Percentiles rank a stretch among this genome's conserved stretches.
phyloP scores from a whole-genome alignment of 2,329 filamentous ascomycete genomes.

The Ophiostoma australiae region DNA sequence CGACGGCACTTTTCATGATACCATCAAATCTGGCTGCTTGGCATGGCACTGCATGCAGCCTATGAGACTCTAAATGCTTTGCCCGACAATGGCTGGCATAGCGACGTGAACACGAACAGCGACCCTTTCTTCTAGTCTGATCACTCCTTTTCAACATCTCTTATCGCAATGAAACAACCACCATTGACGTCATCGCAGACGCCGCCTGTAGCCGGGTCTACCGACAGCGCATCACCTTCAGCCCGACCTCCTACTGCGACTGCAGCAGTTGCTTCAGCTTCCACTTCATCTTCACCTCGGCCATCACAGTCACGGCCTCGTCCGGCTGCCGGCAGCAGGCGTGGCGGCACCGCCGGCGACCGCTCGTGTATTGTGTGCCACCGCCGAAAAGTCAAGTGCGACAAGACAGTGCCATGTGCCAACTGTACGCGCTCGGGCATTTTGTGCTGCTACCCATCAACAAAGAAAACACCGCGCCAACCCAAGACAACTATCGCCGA shows the following conservation, averaged over 20 bases:
- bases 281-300: not conserved
- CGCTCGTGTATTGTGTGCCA: slow-evolving; percentile 31
- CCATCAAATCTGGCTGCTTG: not conserved
- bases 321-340: not conserved
- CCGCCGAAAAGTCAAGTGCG: slow-evolving; percentile 30
- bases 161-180: not conserved
- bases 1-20: not conserved
- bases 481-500: slow-evolving; percentile 30
- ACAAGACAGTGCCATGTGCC: slow-evolving; percentile 30
- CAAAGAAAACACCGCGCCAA: slow-evolving; percentile 24
- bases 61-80: not conserved
- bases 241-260: not conserved
- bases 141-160: not conserved
- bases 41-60: slow-evolving; percentile 11
- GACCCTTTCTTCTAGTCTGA: not conserved
- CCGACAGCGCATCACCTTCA: not conserved
- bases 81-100: slow-evolving; percentile 9
- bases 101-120: not conserved
- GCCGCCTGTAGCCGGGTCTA: not conserved
- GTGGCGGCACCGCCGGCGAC: slow-evolving; percentile 19
- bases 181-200: not conserved
- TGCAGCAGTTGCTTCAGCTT: not conserved
- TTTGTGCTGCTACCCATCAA: slow-evolving; percentile 30
- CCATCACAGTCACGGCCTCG: not conserved
- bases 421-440: slow-evolving; percentile 29